Evolutionary conservation across 495 filamentous ascomycete species (phyloP).

Genomic region (Neurospora africana): DNA sequence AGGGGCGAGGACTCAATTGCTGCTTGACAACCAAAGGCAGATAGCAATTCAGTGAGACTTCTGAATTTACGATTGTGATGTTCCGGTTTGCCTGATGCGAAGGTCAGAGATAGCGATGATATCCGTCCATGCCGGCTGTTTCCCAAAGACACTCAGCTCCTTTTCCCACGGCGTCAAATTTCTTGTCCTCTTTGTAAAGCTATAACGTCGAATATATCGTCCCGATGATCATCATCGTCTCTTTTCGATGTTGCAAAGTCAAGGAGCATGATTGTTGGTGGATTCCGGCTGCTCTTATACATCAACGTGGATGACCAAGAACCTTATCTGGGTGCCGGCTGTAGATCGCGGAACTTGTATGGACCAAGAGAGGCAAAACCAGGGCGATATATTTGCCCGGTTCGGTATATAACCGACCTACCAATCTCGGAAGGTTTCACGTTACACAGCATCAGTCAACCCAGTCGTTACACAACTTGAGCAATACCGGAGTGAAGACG

Average conservation of each 20-base stretch:
- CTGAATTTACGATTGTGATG: background rate
- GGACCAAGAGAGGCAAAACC: background rate
- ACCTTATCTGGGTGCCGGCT: background rate
- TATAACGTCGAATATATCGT: background rate
- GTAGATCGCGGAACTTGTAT: background rate
- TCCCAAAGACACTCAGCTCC: background rate
- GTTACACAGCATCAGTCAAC: background rate
- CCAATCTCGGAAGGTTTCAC: background rate
- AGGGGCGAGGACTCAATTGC: background rate
- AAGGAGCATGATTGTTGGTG: background rate
- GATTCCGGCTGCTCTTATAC: background rate
- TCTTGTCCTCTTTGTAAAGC: background rate
- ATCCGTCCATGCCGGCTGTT: background rate
- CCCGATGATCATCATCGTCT: background rate
- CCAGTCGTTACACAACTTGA: background rate
- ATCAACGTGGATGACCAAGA: background rate
- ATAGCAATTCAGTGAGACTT: background rate
- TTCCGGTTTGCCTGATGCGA: background rate
- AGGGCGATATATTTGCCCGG: background rate
- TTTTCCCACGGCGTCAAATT: background rate
- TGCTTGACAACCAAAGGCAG: background rate
- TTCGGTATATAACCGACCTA: background rate
- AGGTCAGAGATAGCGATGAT: background rate
- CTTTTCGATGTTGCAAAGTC: background rate
- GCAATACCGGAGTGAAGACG: background rate